These are phyloP conservation scores for Boletus rubescentipes DNA, from an alignment of 768 basidiomycete genomes.

Conservation along the genomic window DNA sequence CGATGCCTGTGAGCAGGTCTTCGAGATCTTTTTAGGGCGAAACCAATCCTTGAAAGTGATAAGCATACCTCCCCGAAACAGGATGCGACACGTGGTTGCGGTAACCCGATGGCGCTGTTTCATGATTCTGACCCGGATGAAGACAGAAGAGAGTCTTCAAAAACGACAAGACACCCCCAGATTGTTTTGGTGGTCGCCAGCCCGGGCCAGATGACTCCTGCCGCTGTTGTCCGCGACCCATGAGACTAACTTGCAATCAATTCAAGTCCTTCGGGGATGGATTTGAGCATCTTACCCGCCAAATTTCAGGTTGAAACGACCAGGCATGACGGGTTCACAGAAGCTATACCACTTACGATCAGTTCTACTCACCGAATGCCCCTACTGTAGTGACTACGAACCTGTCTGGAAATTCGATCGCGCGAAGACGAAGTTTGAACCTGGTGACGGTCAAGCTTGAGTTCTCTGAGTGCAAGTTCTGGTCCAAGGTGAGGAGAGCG, in stretches of 20 bases:
- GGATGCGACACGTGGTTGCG: neutral
- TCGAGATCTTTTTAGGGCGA: neutral
- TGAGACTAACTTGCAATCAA: neutral
- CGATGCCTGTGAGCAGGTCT: constrained; percentile 1
- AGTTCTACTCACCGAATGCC: neutral
- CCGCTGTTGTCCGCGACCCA: neutral
- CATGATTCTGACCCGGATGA: neutral
- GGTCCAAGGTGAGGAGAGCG: no score
- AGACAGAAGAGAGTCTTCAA: neutral
- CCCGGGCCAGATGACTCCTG: neutral
- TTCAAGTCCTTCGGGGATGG: neutral
- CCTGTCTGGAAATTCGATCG: neutral
- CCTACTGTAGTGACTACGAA: neutral
- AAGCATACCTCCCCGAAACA: neutral
- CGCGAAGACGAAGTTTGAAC: neutral
- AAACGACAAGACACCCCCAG: neutral
- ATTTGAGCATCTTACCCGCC: constrained; percentile 1
- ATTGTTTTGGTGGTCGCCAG: neutral
- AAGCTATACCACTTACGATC: neutral
- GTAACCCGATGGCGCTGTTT: no score
- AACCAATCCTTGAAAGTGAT: neutral
- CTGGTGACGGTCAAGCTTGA: neutral
- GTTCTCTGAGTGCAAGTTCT: no score
- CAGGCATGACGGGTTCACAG: neutral
- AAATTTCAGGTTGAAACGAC: neutral